A percentile compares a stretch with the other conserved stretches of the same genome.
Conservation (phyloP, 2,329 filamentous ascomycete genomes). For the Trichoderma brevicompactum region DNA sequence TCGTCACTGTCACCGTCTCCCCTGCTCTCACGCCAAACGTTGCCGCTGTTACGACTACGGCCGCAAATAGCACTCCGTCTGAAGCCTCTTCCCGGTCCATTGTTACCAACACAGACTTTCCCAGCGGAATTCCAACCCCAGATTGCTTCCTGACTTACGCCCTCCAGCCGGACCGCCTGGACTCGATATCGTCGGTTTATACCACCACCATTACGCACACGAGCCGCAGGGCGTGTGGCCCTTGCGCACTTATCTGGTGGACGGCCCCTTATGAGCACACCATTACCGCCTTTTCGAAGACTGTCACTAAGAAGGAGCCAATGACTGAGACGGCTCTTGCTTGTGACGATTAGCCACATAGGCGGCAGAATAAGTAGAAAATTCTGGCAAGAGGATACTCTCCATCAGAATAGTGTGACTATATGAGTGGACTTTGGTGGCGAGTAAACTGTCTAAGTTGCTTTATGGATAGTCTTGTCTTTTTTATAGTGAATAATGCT, state of each 20-base stretch:
- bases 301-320: neutral
- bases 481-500: neutral
- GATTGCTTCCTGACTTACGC: neutral
- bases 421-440: neutral
- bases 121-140: neutral
- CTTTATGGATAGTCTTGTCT: neutral
- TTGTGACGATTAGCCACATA: neutral
- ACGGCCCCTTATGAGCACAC: neutral
- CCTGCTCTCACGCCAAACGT: neutral
- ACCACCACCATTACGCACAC: constrained; percentile 5
- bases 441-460: neutral
- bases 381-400: neutral
- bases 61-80: no score
- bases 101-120: neutral
- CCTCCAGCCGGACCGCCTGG: neutral
- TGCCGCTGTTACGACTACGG: no score
- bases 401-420: neutral
- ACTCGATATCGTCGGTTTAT: neutral
- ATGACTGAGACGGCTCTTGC: constrained; percentile 1
- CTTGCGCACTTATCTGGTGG: constrained; percentile 5
- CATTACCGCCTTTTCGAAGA: neutral
- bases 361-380: neutral
- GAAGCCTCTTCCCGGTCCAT: neutral
- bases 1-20: neutral
- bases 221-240: neutral